These are phyloP conservation scores for Penicillium sp. DNA, from an alignment of 2,329 filamentous ascomycete species.

Conservation along the genomic window DNA sequence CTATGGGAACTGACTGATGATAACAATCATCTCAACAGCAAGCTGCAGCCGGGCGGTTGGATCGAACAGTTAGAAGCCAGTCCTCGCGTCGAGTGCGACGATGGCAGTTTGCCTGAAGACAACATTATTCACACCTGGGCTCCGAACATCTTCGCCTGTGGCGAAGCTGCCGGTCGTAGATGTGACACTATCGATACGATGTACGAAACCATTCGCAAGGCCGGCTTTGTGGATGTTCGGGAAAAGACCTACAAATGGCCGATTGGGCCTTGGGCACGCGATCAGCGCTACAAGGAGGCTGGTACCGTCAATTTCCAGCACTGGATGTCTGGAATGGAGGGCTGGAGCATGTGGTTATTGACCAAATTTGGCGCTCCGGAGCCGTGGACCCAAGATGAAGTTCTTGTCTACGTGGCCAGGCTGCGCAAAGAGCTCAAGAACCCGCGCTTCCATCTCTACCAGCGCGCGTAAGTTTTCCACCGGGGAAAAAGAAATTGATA, in stretches of 20 bases:
- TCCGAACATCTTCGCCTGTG: constrained; percentile 17
- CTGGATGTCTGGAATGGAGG: constrained; percentile 30
- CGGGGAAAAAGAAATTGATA: too few species aligned
- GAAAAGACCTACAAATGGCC: constrained; percentile 31
- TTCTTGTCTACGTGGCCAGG: constrained; percentile 13
- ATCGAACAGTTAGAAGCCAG: constrained; percentile 21
- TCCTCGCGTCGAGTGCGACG: constrained; percentile 14
- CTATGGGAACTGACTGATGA: background rate
- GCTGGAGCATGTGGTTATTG: constrained; percentile 31
- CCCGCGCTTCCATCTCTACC: constrained; percentile 11
- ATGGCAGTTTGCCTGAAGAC: constrained; percentile 13
- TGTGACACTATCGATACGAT: constrained; percentile 23
- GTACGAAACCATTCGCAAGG: constrained; percentile 21
- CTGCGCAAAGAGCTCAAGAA: constrained; percentile 11
- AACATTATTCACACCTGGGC: constrained; percentile 15
- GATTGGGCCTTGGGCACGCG: constrained; percentile 32
- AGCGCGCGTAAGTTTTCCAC: constrained; percentile 9
- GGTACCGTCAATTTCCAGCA: constrained; percentile 36
- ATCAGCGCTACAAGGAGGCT: constrained; percentile 35
- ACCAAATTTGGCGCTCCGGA: constrained; percentile 18
- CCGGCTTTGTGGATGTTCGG: constrained; percentile 34
- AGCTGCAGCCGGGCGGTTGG: constrained; percentile 21
- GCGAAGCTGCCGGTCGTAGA: constrained; percentile 20
- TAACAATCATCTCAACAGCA: constrained; percentile 6
- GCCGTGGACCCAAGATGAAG: constrained; percentile 16